Conservation (phyloP, 768 basidiomycete species). For the Rhodotorula graminis region DNA sequence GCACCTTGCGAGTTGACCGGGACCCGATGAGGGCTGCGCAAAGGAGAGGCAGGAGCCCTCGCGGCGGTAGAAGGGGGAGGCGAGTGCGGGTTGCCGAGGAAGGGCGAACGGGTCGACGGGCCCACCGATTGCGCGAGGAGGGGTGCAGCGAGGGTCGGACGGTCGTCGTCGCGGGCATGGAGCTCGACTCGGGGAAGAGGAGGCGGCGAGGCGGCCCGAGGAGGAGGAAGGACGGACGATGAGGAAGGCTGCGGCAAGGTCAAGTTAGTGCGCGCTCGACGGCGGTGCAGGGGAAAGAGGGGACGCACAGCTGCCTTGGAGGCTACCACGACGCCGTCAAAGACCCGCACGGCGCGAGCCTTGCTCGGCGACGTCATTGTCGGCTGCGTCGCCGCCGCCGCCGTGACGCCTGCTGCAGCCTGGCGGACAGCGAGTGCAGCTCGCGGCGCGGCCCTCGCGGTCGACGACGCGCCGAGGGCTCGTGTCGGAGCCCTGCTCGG, state of each 20-base stretch:
- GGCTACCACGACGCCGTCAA: neutral
- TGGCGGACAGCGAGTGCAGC: neutral
- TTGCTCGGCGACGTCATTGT: neutral
- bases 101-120: neutral
- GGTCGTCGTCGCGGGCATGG: neutral
- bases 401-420: neutral
- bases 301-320: neutral
- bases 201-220: too few species aligned
- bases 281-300: too few species aligned
- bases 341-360: neutral
- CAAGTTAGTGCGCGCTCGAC: neutral
- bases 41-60: neutral
- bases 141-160: neutral
- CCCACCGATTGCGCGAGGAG: neutral
- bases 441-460: neutral
- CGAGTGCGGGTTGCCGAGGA: neutral
- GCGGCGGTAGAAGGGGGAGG: neutral
- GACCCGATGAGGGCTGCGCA: constrained; percentile 22
- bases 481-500: neutral
- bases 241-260: too few species aligned
- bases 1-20: neutral
- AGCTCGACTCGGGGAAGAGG: too few species aligned
- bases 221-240: neutral
- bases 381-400: neutral
- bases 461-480: neutral